Base-by-base conservation (phyloP, 2,329 filamentous ascomycete genomes). In the Aspergillus fumigatus region DNA sequence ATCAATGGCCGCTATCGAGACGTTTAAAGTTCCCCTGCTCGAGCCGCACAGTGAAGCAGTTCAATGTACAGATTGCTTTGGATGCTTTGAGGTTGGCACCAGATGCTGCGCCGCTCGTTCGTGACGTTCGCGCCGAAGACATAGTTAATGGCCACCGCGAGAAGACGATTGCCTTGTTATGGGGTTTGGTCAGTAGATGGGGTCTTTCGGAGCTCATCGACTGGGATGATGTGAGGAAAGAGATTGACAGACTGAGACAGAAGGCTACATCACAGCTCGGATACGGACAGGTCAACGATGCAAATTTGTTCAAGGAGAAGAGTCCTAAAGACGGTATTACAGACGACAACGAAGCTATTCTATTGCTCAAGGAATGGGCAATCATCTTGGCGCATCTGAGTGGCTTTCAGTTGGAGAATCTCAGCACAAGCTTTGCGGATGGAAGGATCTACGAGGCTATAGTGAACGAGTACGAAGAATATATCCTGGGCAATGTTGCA, bases 121-220 rank as follows among this genome's bases (percentile, higher is more conserved):
- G 72, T 23, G 73, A 75, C 35, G 71, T 85, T 38, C 76, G 71
- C 14, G 77, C 84, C 0, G 80, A 82, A 41, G 82, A 87, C 54
- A 80, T 88, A 49, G 83, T 88, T 6, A 80, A 87, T 61, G 85
- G 85, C 2, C 83, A 86, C 62, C 80, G 85, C 8, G 84, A 88
- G 64, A 86, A 84, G 69, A 87, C 84, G 0, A 75, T 88, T 48
- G 79, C 78, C 4, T 73, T 87, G 9, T 74, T 88, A 4, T 87
- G 84, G 84, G 75, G 76, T 3, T 73, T 88, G 23, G 79, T 87
- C 40, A 80, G 81, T 43, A 79, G 79, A 67, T 82, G 80, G 73
- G 83, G 83, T 1, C 70, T 87, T 7, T 69, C 73, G 5, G 73
- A 70, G 6, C 73, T 87, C 0, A 74, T 87, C 1, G 79, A 87